Evolutionary conservation across 768 basidiomycete species (phyloP), one percentile per base, ranked within the genome.

Genomic region (Baorangia bicolor): DNA sequence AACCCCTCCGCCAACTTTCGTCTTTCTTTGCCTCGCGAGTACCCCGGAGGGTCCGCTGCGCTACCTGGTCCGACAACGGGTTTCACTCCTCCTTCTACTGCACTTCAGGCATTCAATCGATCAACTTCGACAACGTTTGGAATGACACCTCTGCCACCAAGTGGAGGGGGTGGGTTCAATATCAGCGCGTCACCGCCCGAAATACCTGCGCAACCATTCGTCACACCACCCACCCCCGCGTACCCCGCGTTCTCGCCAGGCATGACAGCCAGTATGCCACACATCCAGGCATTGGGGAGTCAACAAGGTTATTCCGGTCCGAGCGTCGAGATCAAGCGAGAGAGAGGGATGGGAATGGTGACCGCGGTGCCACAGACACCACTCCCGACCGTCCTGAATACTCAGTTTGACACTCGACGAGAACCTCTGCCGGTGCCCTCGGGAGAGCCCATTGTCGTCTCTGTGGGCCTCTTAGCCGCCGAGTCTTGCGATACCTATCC

Each of bases 391-490:
- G 74, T 86, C 21, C 63, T 75, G 2, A 79, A 77, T 31, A 73
- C 70, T 4, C 65, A 48, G 27, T 77, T 76, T 53, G 76, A 77
- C 55, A 65, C 74, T 53, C 56, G 52, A 13, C 61, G 28, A 25
- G 66, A 60, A 25, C 31, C 53, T 20, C 37, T 39, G 42, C 49
- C 55, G 12, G 52, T 41, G 12, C 56, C 61, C 5, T 56, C 60
- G 16, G 81, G 83, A 5, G 83, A 88, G 69, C 81, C 81, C 6
- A 74, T 92, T 56, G 77, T 92, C 16, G 82, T 92, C 31, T 90
- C 88, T 13, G 84, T 90, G 12, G 87, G 87, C 16, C 67, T 81
- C 28, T 66, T 77, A 21, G 69, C 68, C 11, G 54, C 66, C 2
- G 64, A 64, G 12, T 60, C 62, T 44, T 55, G 60, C 34, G 53